Evolutionary conservation across 139 green algal genomes (phyloP).

Genomic region (Chlorella sp.): DNA sequence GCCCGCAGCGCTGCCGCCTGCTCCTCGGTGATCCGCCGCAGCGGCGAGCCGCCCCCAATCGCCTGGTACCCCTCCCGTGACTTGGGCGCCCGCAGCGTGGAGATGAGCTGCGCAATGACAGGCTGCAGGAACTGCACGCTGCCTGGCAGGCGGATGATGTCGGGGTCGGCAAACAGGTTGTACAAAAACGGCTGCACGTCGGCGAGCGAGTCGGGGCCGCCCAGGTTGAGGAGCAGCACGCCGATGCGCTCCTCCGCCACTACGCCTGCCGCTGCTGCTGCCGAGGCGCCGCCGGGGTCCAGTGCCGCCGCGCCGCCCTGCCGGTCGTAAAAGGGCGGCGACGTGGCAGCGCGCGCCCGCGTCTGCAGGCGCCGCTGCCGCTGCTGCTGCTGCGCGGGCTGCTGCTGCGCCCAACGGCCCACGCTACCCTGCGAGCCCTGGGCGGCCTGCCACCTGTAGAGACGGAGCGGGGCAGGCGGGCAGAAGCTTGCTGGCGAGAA

Average conservation of each 20-base stretch:
- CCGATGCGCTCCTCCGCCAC: slow-evolving; percentile 65
- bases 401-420: too few relatives aligned
- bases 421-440: too few relatives aligned
- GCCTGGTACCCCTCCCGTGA: slow-evolving; percentile 88
- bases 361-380: background rate
- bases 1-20: slow-evolving; percentile 83
- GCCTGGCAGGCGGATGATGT: slow-evolving; percentile 93
- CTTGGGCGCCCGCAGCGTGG: slow-evolving; percentile 84
- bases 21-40: slow-evolving; percentile 95
- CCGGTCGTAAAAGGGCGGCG: slow-evolving; percentile 25
- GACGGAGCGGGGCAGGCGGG: too few relatives aligned
- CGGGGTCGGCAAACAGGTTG: slow-evolving; percentile 98
- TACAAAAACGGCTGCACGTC: slow-evolving; percentile 99
- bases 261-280: background rate
- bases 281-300: background rate
- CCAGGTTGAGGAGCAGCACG: slow-evolving; percentile 98
- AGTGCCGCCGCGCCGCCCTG: background rate
- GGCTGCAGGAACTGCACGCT: slow-evolving; percentile 83
- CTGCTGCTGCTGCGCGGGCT: slow-evolving; percentile 7
- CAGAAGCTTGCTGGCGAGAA: too few relatives aligned
- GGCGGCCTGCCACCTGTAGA: background rate
- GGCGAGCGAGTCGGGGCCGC: slow-evolving; percentile 94
- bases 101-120: slow-evolving; percentile 86
- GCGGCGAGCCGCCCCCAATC: slow-evolving; percentile 95
- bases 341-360: slow-evolving; percentile 14